Percentiles rank a stretch among this genome's conserved stretches.
Conservation (phyloP, 2,329 filamentous ascomycete genomes). For the Ascochyta koolunga region DNA sequence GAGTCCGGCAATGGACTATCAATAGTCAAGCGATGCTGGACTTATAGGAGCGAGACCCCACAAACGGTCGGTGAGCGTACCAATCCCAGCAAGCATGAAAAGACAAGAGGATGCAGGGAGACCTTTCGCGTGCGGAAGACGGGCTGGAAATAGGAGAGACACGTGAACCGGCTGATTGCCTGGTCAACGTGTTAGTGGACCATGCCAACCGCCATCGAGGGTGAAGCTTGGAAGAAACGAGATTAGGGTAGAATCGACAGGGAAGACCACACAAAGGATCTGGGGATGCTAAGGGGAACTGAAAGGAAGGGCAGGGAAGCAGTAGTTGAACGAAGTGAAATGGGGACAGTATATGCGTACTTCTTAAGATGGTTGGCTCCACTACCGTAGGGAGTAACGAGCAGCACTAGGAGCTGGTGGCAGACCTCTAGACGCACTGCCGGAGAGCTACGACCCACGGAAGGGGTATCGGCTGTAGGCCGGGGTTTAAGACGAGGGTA, state of each 20-base stretch:
- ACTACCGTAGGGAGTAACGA: slow-evolving; percentile 29
- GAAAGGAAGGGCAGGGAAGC: slow-evolving; percentile 17
- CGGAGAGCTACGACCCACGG: slow-evolving; percentile 29
- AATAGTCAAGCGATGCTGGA: slow-evolving; percentile 29
- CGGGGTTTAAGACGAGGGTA: slow-evolving; percentile 37
- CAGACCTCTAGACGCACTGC: slow-evolving; percentile 25
- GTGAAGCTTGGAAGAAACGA: slow-evolving; percentile 20
- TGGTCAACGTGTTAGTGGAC: slow-evolving; percentile 36
- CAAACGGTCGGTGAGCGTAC: slow-evolving; percentile 21
- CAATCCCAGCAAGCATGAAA: slow-evolving; percentile 36
- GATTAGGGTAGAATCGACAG: slow-evolving; percentile 15
- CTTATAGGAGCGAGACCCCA: slow-evolving; percentile 31
- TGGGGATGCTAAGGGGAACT: slow-evolving; percentile 1
- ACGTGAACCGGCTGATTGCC: slow-evolving; percentile 13
- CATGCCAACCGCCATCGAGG: slow-evolving; percentile 26
- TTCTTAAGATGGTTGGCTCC: slow-evolving; percentile 34
- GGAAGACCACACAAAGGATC: slow-evolving; percentile 2
- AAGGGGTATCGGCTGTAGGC: slow-evolving; percentile 29
- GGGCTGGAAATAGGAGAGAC: slow-evolving; percentile 24
- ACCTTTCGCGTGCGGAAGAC: slow-evolving; percentile 34
- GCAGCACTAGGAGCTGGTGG: slow-evolving; percentile 32
- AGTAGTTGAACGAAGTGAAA: slow-evolving; percentile 31
- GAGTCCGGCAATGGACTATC: slow-evolving; percentile 24
- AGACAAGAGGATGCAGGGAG: slow-evolving; percentile 27
- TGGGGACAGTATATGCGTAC: slow-evolving; percentile 42